Conservation (phyloP, 441 rosid species). For the Populus tomentosa region DNA sequence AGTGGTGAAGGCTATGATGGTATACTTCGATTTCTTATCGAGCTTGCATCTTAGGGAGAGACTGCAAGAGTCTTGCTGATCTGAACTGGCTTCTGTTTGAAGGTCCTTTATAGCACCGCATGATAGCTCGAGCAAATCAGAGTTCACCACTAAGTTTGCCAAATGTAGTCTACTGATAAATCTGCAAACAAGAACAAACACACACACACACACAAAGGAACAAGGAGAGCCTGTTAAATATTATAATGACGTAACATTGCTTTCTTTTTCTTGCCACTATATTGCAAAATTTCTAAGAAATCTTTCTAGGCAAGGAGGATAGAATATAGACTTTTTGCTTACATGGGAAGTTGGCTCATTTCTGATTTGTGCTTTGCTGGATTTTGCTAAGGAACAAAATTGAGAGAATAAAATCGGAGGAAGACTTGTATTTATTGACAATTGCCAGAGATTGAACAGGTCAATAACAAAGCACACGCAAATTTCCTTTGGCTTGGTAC, state of each 20-base stretch:
- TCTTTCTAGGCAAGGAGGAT: no score
- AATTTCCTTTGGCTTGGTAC: neutral
- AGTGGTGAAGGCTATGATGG: conserved; percentile 38
- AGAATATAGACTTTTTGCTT: neutral
- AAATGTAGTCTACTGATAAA: conserved; percentile 16
- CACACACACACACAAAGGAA: neutral
- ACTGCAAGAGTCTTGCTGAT: no score
- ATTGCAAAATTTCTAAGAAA: no score
- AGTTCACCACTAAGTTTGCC: conserved; percentile 45
- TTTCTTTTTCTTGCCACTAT: neutral
- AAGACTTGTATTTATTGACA: no score
- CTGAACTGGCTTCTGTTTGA: conserved; percentile 8
- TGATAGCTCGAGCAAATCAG: conserved; percentile 37
- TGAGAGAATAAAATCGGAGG: no score
- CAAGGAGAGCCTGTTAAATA: neutral
- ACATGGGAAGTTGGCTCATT: neutral
- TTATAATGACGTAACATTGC: neutral
- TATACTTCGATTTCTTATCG: conserved; percentile 6
- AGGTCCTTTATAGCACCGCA: conserved; percentile 32
- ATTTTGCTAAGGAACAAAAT: neutral
- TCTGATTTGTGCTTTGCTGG: neutral
- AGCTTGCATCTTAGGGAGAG: conserved; percentile 18
- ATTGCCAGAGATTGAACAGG: neutral
- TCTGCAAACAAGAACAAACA: conserved; percentile 15
- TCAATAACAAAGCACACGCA: neutral